A percentile compares a stretch with the other conserved stretches of the same genome.
Evolutionary conservation across 768 basidiomycete genomes (phyloP).

Genomic region (Hericium rajendrae): DNA sequence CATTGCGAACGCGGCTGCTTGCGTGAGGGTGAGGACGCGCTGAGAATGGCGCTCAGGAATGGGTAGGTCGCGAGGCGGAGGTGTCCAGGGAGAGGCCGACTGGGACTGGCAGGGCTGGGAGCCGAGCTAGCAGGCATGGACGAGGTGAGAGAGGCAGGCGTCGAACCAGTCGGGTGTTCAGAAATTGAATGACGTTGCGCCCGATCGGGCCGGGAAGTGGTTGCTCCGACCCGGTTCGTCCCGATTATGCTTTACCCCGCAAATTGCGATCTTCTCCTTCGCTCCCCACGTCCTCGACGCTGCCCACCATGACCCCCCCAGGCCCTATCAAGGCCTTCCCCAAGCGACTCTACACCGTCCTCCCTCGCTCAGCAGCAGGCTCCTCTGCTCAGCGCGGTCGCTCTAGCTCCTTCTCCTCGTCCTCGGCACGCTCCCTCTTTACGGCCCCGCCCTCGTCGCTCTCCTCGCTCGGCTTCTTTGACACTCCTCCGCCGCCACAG

Average conservation of each 20-base stretch:
- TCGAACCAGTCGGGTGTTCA: too few species aligned
- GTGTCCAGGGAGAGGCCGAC: too few species aligned
- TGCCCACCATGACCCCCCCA: conserved; percentile 24
- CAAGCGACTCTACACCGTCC: conserved; percentile 39
- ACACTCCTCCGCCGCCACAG: conserved; percentile 27
- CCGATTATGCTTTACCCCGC: too few species aligned
- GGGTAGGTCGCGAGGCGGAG: too few species aligned
- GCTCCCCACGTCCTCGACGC: background rate
- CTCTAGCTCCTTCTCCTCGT: conserved; percentile 28
- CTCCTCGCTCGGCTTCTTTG: conserved; percentile 31
- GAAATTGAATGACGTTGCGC: too few species aligned
- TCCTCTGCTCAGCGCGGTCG: conserved; percentile 23
- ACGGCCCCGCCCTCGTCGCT: conserved; percentile 20
- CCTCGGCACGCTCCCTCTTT: conserved; percentile 34
- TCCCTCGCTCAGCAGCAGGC: conserved; percentile 26
- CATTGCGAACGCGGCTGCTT: too few species aligned
- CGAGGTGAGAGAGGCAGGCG: too few species aligned
- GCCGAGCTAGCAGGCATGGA: too few species aligned
- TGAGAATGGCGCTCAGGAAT: too few species aligned
- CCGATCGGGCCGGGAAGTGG: background rate
- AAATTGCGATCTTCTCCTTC: too few species aligned
- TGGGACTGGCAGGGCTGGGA: too few species aligned
- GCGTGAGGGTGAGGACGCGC: too few species aligned
- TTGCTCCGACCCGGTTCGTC: background rate
- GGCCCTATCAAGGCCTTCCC: conserved; percentile 37